Conservation (phyloP, 1,284 basidiomycete species). For the Ceratobasidium sp. region DNA sequence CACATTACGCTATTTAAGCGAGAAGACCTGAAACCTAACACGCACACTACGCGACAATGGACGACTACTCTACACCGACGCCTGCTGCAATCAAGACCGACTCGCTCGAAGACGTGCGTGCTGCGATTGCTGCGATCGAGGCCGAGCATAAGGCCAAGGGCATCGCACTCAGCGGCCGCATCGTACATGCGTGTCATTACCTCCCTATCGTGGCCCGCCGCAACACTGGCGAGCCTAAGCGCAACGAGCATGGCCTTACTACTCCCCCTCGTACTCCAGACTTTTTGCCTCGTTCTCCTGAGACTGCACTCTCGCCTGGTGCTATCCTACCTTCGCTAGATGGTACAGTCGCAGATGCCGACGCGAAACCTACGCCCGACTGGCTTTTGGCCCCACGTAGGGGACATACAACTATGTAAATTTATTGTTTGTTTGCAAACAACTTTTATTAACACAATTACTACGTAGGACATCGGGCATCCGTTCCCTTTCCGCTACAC, state of each 20-base stretch:
- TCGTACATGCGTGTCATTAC: conserved; percentile 88
- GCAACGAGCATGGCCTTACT: conserved; percentile 60
- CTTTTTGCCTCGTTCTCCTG: conserved; percentile 47
- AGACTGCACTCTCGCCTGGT: conserved; percentile 51
- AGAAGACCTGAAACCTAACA: not conserved
- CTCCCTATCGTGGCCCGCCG: conserved; percentile 75
- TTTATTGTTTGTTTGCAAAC: no score
- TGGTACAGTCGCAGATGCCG: conserved; percentile 46
- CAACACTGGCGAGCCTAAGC: conserved; percentile 51
- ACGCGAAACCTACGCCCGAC: conserved; percentile 48
- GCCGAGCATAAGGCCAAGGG: conserved; percentile 72
- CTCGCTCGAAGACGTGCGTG: conserved; percentile 51
- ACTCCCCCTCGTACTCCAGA: conserved; percentile 74
- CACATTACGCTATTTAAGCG: conserved; percentile 4
- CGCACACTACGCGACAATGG: not conserved
- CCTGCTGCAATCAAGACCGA: not conserved
- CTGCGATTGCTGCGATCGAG: conserved; percentile 66
- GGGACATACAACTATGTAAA: conserved; percentile 96
- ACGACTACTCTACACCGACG: conserved; percentile 31
- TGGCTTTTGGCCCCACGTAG: conserved; percentile 88
- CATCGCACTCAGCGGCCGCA: conserved; percentile 79
- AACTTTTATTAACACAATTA: no score
- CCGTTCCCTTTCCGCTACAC: conserved; percentile 79
- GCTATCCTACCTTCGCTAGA: conserved; percentile 21
- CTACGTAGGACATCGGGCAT: conserved; percentile 96